Conservation (phyloP, 768 basidiomycete species). For the Steccherinum ochraceum region DNA sequence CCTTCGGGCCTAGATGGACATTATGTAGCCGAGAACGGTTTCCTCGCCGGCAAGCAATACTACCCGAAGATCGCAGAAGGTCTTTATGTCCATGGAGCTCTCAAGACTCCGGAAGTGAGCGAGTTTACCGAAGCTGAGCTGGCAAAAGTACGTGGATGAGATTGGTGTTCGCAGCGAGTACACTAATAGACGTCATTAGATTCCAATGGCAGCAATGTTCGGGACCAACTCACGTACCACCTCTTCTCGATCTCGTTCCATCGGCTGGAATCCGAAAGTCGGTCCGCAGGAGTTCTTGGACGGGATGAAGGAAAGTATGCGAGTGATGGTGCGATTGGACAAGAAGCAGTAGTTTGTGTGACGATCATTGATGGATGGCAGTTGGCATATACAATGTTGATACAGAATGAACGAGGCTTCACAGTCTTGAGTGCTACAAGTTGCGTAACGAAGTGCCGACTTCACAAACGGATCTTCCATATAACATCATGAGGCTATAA, state of each 20-base stretch:
- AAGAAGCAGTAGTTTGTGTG: too few relatives aligned
- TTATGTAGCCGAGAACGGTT: constrained; percentile 19
- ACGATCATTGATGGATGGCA: too few relatives aligned
- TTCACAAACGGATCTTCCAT: too few relatives aligned
- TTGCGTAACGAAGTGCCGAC: too few relatives aligned
- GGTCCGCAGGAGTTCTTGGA: too few relatives aligned
- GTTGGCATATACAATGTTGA: too few relatives aligned
- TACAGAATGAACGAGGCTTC: too few relatives aligned
- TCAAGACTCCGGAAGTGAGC: constrained; percentile 28
- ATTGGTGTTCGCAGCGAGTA: neutral
- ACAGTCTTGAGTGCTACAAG: too few relatives aligned
- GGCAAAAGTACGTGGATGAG: constrained; percentile 1
- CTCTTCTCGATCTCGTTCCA: neutral
- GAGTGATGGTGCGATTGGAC: too few relatives aligned
- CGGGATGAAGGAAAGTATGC: too few relatives aligned
- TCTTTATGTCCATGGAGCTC: constrained; percentile 16
- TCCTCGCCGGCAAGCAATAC: constrained; percentile 20
- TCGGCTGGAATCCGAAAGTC: constrained; percentile 1
- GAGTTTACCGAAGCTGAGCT: constrained; percentile 34
- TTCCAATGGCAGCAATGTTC: neutral
- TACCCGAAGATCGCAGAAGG: constrained; percentile 27
- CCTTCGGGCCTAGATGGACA: constrained; percentile 23
- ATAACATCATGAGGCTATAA: too few relatives aligned
- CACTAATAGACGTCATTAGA: neutral
- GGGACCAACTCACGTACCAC: constrained; percentile 2